Percentiles rank a stretch among this genome's conserved stretches.
phyloP scores from a whole-genome alignment of 2,329 filamentous ascomycete genomes.

The Fusarium sp. region DNA sequence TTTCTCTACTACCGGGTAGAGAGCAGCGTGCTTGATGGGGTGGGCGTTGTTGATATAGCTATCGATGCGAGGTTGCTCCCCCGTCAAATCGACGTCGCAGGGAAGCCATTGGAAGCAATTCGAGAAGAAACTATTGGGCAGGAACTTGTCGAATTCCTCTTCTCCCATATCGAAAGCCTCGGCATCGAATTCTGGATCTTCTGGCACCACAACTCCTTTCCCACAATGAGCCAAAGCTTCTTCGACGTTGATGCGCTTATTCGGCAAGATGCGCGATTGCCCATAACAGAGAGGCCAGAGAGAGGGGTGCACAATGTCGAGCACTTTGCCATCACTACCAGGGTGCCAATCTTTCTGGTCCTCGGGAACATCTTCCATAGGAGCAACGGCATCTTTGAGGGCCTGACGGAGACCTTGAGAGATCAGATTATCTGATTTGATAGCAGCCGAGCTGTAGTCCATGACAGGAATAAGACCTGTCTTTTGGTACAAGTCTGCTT shows the following conservation, averaged over 20 bases:
- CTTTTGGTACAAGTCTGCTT: constrained; percentile 49
- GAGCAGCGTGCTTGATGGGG: constrained; percentile 51
- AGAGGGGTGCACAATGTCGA: constrained; percentile 39
- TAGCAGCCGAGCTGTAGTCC: constrained; percentile 47
- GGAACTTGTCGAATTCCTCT: background rate
- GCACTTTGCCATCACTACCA: constrained; percentile 30
- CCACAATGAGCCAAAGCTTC: constrained; percentile 52
- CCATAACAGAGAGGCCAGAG: constrained; percentile 43
- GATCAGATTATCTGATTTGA: constrained; percentile 52
- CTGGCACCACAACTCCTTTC: constrained; percentile 47
- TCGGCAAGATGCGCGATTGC: constrained; percentile 49
- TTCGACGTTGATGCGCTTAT: constrained; percentile 51
- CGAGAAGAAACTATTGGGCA: constrained; percentile 9
- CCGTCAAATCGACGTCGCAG: constrained; percentile 57
- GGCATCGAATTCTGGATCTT: background rate
- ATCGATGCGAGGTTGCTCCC: constrained; percentile 53
- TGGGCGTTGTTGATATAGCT: constrained; percentile 68
- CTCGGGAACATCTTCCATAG: constrained; percentile 63
- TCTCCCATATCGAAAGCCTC: background rate
- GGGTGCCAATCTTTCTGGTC: constrained; percentile 51
- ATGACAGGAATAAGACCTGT: constrained; percentile 50
- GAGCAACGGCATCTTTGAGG: constrained; percentile 56
- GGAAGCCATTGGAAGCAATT: constrained; percentile 60
- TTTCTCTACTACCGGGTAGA: constrained; percentile 57
- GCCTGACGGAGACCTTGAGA: constrained; percentile 44